Evolutionary conservation across 148 eudicot genomes (phyloP).

Genomic region (Cornus suecica): DNA sequence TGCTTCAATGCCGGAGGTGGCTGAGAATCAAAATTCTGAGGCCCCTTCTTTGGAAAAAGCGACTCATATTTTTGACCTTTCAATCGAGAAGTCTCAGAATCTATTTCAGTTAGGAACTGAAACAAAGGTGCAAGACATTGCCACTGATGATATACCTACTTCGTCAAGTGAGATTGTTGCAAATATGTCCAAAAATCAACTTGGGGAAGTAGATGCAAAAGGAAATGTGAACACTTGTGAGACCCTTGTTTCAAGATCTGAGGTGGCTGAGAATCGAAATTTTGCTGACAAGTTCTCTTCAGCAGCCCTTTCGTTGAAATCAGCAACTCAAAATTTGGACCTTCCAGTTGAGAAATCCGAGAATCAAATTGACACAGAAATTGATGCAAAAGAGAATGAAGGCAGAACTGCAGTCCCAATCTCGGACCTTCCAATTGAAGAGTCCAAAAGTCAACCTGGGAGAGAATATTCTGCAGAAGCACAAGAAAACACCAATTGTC

Average conservation of each 20-base stretch:
- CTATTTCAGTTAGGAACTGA: not conserved
- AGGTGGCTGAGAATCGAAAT: constrained; percentile 3
- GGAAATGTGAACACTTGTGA: not conserved
- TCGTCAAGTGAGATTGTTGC: not conserved
- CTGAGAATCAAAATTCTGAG: constrained; percentile 5
- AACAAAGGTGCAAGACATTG: not conserved
- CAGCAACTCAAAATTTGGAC: constrained; percentile 3
- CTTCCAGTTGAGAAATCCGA: constrained; percentile 1
- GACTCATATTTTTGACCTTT: not conserved
- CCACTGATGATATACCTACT: not conserved
- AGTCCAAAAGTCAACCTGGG: not conserved
- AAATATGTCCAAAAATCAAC: constrained; percentile 9
- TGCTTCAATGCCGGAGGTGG: constrained; percentile 2
- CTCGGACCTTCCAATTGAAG: not conserved
- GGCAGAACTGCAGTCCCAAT: constrained; percentile 4
- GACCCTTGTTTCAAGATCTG: not conserved
- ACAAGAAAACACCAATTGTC: constrained; percentile 9
- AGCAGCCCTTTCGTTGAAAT: not conserved
- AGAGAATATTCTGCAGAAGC: constrained; percentile 13
- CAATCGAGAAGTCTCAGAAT: not conserved
- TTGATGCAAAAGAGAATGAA: constrained; percentile 11
- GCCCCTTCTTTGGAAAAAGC: too few species aligned
- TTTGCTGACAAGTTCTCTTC: constrained; percentile 3
- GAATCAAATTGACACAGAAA: constrained; percentile 6
- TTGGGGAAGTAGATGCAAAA: constrained; percentile 7